Evolutionary conservation across 768 basidiomycete genomes (phyloP), one percentile per base, ranked within the genome.

Genomic region (Sistotremastrum niveocremeum): DNA sequence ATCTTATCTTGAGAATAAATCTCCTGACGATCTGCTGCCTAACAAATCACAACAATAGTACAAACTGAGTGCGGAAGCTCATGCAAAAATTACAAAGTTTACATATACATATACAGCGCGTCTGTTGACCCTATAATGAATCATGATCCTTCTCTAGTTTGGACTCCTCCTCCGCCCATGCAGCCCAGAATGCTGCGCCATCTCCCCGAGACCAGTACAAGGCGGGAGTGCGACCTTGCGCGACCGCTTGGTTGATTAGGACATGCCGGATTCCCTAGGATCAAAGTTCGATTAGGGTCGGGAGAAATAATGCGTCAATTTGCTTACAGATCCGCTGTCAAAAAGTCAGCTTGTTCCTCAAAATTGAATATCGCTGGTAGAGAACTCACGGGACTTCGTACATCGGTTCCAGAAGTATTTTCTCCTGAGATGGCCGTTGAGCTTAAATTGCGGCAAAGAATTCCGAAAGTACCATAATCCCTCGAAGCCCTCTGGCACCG

Each of bases 401-500:
- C 91, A 95, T 95, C 0, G 88, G 71, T 42, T 97, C 89, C 41
- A 93, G 66, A 42, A 98, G 64, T 3, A 93, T 59, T 20, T 71
- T 60, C 64, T 95, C 93, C 85, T 88, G 54, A 6, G 34, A 39
- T 11, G 33, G 31, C 6, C 45, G n/a, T 37, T 11, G 30, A 39
- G 41, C 50, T 37, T 20, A 20, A 2, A 20, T 20, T 20, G 20
- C 20, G 20, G 20, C 20, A 20, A 37, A 41, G 41, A 46, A 57
- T 68, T 51, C 41, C 11, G 12, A 4, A 7, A 60, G 7, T 46
- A 82, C 86, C 82, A 97, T 79, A 39, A 95, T 86, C 3, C 90
- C 84, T 53, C 90, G 70, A 51, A 98, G 64, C 7, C 90, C 89
- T 59, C 93, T 69, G 4, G 93, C 93, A 20, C 93, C 94, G 31